A percentile compares a stretch with the other conserved stretches of the same genome.
These are phyloP conservation scores for Dactylellina drechsleri DNA, from an alignment of 2,329 filamentous ascomycete species.

Conservation along the genomic window DNA sequence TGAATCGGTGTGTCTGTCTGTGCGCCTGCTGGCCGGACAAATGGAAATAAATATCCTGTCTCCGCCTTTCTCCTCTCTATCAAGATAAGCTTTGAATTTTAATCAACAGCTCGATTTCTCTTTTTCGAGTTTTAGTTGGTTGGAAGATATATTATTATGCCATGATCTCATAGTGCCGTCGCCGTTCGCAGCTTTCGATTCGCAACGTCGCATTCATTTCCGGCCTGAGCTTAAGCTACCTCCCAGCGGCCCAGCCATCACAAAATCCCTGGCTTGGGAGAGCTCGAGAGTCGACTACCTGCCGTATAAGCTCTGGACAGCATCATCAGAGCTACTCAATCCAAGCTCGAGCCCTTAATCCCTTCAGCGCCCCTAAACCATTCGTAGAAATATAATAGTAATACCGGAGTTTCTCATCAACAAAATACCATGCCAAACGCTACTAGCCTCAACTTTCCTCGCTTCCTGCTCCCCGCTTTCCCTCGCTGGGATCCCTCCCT, in stretches of 20 bases:
- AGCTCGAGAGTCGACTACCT: background rate
- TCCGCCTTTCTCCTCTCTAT: background rate
- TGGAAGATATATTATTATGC: background rate
- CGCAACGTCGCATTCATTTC: background rate
- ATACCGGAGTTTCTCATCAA: too few relatives aligned
- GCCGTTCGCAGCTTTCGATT: background rate
- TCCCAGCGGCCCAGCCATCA: background rate
- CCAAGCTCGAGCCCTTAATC: background rate
- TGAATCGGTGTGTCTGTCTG: constrained; percentile 3
- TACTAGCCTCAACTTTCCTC: constrained; percentile 46
- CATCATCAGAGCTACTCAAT: background rate
- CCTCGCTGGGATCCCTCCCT: constrained; percentile 47
- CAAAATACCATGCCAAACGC: constrained; percentile 14
- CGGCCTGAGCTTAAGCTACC: background rate
- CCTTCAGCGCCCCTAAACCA: constrained; percentile 13
- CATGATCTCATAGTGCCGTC: too few relatives aligned
- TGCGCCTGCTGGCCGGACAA: constrained; percentile 5
- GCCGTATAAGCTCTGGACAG: constrained; percentile 4
- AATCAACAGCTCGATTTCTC: background rate
- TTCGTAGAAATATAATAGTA: constrained; percentile 5
- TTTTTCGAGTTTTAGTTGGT: background rate
- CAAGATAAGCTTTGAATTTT: background rate
- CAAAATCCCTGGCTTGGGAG: background rate
- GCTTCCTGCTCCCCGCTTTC: constrained; percentile 52
- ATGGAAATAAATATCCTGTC: constrained; percentile 12